Base-by-base conservation (phyloP, 2,329 filamentous ascomycete genomes). In the Talaromyces islandicus region DNA sequence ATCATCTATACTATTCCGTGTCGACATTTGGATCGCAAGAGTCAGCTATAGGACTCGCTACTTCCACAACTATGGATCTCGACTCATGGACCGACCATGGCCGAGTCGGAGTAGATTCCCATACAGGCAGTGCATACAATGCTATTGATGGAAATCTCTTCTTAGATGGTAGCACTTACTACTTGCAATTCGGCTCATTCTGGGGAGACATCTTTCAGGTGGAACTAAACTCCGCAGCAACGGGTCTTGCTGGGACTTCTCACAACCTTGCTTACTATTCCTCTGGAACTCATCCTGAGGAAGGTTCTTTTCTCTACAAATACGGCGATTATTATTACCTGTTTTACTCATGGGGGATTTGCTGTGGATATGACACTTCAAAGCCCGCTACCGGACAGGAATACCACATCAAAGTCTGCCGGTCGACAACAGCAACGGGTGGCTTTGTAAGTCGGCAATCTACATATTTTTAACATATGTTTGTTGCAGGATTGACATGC, bases 1-100 rank as follows among this genome's bases (percentile, higher is more conserved):
- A 88, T 74, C 82, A 88, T 66, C 72, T 85, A n/a, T 88, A 87
- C 79, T 88, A 89, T 72, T 78, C 83, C 1, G 84, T 88, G n/a
- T 85, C 81, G 38, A 76, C 80, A 0, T 88, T 87, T 63, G 86
- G 86, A 0, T 80, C 78, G 0, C 85, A 88, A 63, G 73, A 79
- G 69, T 86, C 83, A 0, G 83, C 83, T 35, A 88, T 89, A 63
- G 87, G 87, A 19, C 71, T 83, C 4, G 82, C 81, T 1, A 83
- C 78, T 0, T 80, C 77, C n/a, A 66, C 65, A 4, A 74, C 74
- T 4, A 75, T 84, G 70, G 66, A 72, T 6, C 54, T 60, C 9
- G 64, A 63, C 24, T 68, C 67, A 7, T 75, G 72, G 73, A 71
- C 67, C 2, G 73, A 76, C 54, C 67, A 66, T 14, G 73, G 73